Evolutionary conservation across 2,329 filamentous ascomycete species (phyloP), one percentile per base, ranked within the genome.

Genomic region (Dactylonectria macrodidyma): DNA sequence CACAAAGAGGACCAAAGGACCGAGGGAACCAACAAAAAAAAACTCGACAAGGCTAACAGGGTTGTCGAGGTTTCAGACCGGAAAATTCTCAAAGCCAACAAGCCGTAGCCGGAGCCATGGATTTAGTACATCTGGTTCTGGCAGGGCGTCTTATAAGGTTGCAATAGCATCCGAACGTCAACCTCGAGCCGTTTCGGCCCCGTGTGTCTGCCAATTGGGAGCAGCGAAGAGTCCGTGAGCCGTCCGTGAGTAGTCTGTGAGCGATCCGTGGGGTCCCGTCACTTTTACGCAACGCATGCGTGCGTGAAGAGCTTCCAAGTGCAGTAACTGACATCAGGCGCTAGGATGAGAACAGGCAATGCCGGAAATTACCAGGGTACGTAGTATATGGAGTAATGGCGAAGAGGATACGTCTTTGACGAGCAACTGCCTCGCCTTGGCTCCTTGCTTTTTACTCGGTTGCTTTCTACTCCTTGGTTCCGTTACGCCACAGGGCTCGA

Each of bases 341-440:
- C 61, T 41, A 55, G 50, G 34, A 14, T 44, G 54, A 56, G 58
- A 66, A 62, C 41, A 67, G 61, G 60, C 62, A 51, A 50, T 52
- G 36, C 63, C 64, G 66, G 68, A 71, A 66, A 71, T 70, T 66
- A 51, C 51, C 51, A 73, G 58, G 68, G 46, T 41, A 55, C 59
- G 47, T 61, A 50, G 22, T 41, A 55, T 62, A 52, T 61, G 54
- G 22, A 59, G 50, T 55, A 22, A 38, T 56, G 64, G 51, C 46
- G 14, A 54, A 59, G 34, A 59, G 60, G 57, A 52, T 38, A 41
- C 62, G 56, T 47, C 46, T 50, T 44, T 56, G 52, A 50, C 44
- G 57, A 65, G n/a, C 22, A 61, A 46, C 50, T 33, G 30, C 59
- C 14, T 41, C 24, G 50, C 36, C 34, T 54, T 47, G 24, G 36